Evolutionary conservation across 257 asterid genomes (phyloP), one percentile per base, ranked within the genome.

Genomic region (Cordia subcordata): DNA sequence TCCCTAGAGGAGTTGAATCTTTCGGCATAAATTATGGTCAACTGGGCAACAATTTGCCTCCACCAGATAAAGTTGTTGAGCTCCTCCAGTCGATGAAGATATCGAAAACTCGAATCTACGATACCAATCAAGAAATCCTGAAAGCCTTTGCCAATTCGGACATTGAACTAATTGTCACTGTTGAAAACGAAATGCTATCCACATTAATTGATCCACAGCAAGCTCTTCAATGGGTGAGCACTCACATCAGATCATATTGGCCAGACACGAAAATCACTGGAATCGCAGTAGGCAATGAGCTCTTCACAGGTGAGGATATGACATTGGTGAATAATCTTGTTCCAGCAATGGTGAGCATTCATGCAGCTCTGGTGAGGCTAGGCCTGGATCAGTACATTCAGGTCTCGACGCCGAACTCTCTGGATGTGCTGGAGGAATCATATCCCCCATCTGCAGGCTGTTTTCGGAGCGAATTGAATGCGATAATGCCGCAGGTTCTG

Each of bases 11-110:
- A 46, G 94, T 68, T 21, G 73, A 73, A 54, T 74, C 94, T 6
- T 64, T 90, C 58, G 98, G 98, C 62, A 85, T 90, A 46, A 90
- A 90, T 61, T 90, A 92, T 61, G 98, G 98, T 33, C 95, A 92
- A 68, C 88, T 92, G 11, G 98, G 62, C 15, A 83, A 92, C 85
- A 79, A 91, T 54, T 68, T 92, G 16, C 96, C 88, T 0, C 70
- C 82, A 3, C 98, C 98, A 6, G 82, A 82, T 53, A 71, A 73
- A 57, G 96, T 81, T 0, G 80, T 84, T 4, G 69, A 78, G 6
- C 92, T 92, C 55, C 64, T 92, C 12, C 85, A 77, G n/a, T 82
- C 94, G 0, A 81, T 86, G 0, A 77, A 66, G 73, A 61, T 92
- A 11, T 68, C 93, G 1, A 84, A 86, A 60, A 77, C 95, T 14